Evolutionary conservation across 2,329 filamentous ascomycete genomes (phyloP), one percentile per base, ranked within the genome.

Genomic region (Scedosporium apiospermum): DNA sequence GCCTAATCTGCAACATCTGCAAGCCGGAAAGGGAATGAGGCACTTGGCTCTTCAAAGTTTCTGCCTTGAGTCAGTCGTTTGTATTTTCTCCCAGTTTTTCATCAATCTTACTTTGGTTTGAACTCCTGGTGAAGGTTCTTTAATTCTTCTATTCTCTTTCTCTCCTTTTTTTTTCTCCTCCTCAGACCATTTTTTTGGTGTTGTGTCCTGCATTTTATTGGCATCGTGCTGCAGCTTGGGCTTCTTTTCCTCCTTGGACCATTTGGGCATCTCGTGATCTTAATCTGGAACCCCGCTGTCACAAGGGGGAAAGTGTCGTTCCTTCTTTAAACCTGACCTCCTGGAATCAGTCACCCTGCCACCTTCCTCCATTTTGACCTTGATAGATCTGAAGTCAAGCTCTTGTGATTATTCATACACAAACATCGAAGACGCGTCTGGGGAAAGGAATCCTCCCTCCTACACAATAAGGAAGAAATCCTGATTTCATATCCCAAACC

Each of bases 241-340:
- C 9, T 57, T 57, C 16, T 57, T 57, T 27, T 57, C 55, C 55
- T 57, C 16, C 21, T 23, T 57, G 16, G 23, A 57, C 53, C 23
- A n/a, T 34, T 34, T 34, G 18, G 51, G 12, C 51, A 55, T 55
- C 51, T 55, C 51, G 51, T 55, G 51, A 55, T 55, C 51, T 23
- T 55, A 55, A 23, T 55, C 51, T 55, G 51, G 51, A 55, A 55
- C 51, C 51, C 51, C 51, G 51, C 51, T 55, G 51, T 55, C 51
- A 55, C 51, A 55, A 55, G 51, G 51, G 51, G 21, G 23, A 12
- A 27, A 23, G 21, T 18, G 7, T 14, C 23, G 21, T 14, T 55
- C 51, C 51, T 55, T 55, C 51, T 55, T 23, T 55, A 14, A 23
- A 14, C 23, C 51, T 14, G 21, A 49, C 44, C 44, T 49, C 21